Conservation (phyloP, 257 asterid genomes). For the Solanum sejunctum region DNA sequence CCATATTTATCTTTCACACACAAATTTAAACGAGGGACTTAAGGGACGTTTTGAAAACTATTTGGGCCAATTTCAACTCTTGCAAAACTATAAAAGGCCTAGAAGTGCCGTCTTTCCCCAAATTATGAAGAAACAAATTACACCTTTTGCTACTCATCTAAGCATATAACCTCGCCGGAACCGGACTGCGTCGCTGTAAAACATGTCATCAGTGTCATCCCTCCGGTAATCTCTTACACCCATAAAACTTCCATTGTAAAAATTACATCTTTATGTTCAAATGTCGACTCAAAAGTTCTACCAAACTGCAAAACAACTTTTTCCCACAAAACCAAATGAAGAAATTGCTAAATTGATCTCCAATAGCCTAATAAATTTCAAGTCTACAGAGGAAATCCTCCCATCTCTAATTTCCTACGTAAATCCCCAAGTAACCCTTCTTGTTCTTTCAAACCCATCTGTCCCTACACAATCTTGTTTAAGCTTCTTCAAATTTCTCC, state of each 20-base stretch:
- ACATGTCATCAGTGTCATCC: background rate
- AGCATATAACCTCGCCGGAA: background rate
- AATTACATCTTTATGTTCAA: background rate
- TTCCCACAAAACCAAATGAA: constrained; percentile 26
- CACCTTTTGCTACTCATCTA: no score
- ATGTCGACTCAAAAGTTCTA: constrained; percentile 38
- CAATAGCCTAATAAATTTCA: constrained; percentile 26
- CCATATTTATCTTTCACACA: background rate
- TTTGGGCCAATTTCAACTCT: background rate
- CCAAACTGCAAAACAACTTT: constrained; percentile 31
- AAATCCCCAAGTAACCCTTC: constrained; percentile 30
- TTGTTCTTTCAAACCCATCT: constrained; percentile 52
- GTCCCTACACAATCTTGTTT: constrained; percentile 40
- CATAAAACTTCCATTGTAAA: background rate
- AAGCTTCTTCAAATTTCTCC: constrained; percentile 47
- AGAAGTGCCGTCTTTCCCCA: background rate
- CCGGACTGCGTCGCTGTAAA: background rate
- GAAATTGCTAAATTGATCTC: constrained; percentile 42
- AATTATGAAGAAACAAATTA: background rate
- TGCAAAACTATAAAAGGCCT: background rate
- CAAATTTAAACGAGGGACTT: background rate
- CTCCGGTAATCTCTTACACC: background rate
- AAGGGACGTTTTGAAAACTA: background rate
- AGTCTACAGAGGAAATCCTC: constrained; percentile 10
- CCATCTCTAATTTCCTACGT: constrained; percentile 30